Conservation (phyloP, 2,329 filamentous ascomycete species). For the Didymella glomerata region DNA sequence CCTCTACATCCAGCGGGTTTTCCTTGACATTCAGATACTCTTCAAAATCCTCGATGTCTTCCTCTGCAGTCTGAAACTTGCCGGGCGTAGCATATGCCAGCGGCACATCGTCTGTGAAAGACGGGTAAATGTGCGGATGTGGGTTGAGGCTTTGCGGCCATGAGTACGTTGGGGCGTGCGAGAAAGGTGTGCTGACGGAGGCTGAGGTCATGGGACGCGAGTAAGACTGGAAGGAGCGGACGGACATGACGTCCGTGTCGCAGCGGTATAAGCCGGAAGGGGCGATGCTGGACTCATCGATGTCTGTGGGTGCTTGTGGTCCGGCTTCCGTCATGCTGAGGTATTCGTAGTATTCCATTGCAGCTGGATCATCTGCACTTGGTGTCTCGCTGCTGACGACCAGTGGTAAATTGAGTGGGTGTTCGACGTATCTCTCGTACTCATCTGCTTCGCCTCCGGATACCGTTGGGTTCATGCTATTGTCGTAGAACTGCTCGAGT, state of each 20-base stretch:
- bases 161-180: constrained; percentile 41
- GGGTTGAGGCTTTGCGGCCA: constrained; percentile 31
- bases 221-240: constrained; percentile 38
- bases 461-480: constrained; percentile 86
- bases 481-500: constrained; percentile 82
- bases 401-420: constrained; percentile 87
- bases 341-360: constrained; percentile 80
- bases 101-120: constrained; percentile 15
- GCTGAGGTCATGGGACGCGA: constrained; percentile 40
- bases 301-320: constrained; percentile 25
- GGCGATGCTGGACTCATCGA: constrained; percentile 30
- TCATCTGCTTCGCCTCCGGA: constrained; percentile 79
- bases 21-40: constrained; percentile 80
- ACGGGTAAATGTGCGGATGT: constrained; percentile 28
- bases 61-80: constrained; percentile 64
- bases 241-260: constrained; percentile 38
- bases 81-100: constrained; percentile 20
- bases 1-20: constrained; percentile 85
- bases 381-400: constrained; percentile 75
- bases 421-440: constrained; percentile 85
- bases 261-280: constrained; percentile 26
- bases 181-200: constrained; percentile 44
- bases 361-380: constrained; percentile 56
- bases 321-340: constrained; percentile 63
- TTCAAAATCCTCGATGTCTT: constrained; percentile 75